These are phyloP conservation scores for Warburgia ugandensis DNA, from an alignment of 164 flowering plant genomes.

Conservation along the genomic window DNA sequence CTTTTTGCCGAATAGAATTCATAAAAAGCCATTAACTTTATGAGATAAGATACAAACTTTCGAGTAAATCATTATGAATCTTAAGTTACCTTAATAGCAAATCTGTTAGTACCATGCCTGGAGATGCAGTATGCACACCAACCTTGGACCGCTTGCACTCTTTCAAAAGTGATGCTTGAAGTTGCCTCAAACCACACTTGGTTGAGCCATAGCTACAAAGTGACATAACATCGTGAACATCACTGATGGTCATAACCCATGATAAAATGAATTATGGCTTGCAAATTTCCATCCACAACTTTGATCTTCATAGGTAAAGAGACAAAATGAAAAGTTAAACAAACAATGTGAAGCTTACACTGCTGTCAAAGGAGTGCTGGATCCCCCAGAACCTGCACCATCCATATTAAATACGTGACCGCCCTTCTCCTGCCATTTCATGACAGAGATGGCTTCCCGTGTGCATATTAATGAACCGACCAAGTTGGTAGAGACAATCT, in stretches of 20 bases:
- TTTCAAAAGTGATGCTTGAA: conserved; percentile 80
- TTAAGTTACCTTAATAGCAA: conserved; percentile 67
- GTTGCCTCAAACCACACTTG: conserved; percentile 91
- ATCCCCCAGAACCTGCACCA: conserved; percentile 99
- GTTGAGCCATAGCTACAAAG: conserved; percentile 81
- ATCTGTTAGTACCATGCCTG: conserved; percentile 97
- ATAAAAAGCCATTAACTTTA: not conserved
- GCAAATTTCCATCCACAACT: not conserved
- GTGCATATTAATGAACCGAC: conserved; percentile 90
- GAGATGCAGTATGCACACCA: conserved; percentile 96
- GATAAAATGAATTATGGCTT: too few species aligned
- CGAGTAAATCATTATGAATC: not conserved
- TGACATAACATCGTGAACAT: conserved; percentile 1
- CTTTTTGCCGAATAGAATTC: too few species aligned
- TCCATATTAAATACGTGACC: conserved; percentile 99
- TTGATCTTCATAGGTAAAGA: not conserved
- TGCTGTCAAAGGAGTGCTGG: conserved; percentile 97
- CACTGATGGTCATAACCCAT: too few species aligned
- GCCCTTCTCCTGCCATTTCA: conserved; percentile 53
- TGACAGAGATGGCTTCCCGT: conserved; percentile 77
- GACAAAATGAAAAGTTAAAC: not conserved
- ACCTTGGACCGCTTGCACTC: conserved; percentile 72
- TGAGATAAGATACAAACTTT: not conserved
- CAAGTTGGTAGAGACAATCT: conserved; percentile 95
- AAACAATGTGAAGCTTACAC: conserved; percentile 48